These are phyloP conservation scores for Backusella macrospora DNA, from an alignment of 192 early-diverging fungal species.

Conservation along the genomic window DNA sequence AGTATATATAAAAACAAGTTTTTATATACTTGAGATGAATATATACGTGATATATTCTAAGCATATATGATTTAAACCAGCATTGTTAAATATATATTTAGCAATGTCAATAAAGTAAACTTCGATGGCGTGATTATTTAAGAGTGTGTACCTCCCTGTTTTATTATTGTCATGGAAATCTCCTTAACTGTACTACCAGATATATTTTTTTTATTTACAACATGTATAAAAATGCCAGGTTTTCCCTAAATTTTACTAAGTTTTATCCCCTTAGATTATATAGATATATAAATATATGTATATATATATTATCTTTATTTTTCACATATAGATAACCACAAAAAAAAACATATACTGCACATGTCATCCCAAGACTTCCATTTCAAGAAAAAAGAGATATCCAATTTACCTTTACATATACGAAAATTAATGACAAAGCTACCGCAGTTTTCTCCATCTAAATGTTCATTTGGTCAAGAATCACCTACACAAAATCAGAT, in stretches of 20 bases:
- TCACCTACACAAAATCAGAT: conserved; percentile 30
- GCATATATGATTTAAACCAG: too few relatives aligned
- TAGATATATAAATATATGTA: neutral
- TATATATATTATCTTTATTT: neutral
- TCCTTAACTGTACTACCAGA: neutral
- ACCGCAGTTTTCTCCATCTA: neutral
- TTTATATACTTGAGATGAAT: too few relatives aligned
- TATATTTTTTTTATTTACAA: neutral
- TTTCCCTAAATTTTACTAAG: neutral
- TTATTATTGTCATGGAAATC: neutral
- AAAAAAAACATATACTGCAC: neutral
- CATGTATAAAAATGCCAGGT: neutral
- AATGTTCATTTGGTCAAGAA: neutral
- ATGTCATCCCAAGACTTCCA: neutral
- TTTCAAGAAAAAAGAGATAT: neutral
- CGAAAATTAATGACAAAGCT: neutral
- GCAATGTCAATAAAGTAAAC: neutral
- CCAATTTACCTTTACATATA: neutral
- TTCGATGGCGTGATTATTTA: neutral
- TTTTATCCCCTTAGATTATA: neutral
- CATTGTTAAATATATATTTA: neutral
- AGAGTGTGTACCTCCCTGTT: neutral
- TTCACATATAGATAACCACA: neutral
- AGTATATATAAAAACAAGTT: too few relatives aligned
- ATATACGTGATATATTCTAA: too few relatives aligned